These are phyloP conservation scores for Cyberlindnera japonica DNA, from an alignment of 805 yeast genomes.

Conservation along the genomic window DNA sequence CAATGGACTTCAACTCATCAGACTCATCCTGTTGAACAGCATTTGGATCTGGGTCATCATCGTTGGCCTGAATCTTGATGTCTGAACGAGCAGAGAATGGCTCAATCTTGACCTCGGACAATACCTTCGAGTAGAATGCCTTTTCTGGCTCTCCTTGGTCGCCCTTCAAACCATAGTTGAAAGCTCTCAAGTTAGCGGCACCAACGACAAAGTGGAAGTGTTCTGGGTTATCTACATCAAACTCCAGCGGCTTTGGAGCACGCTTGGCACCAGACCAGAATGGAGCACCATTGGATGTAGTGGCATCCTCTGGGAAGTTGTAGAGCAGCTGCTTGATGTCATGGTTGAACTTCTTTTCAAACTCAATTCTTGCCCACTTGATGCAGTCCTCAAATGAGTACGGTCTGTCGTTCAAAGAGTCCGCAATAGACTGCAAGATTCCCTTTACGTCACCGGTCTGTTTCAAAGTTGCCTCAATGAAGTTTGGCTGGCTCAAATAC, in stretches of 20 bases:
- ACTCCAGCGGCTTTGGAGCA: conserved; percentile 82
- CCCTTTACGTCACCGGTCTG: conserved; percentile 91
- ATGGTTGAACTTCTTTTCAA: conserved; percentile 78
- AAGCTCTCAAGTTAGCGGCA: conserved; percentile 90
- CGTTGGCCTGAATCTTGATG: conserved; percentile 77
- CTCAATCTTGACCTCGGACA: conserved; percentile 46
- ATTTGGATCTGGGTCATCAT: conserved; percentile 86
- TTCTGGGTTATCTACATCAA: conserved; percentile 70
- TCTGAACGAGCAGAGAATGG: conserved; percentile 75
- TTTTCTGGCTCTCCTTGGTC: conserved; percentile 50
- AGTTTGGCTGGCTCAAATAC: conserved; percentile 87
- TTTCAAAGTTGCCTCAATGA: conserved; percentile 85
- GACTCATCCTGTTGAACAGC: conserved; percentile 48
- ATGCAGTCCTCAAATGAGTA: conserved; percentile 89
- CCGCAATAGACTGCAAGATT: conserved; percentile 73
- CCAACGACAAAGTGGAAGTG: conserved; percentile 83
- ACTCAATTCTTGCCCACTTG: conserved; percentile 89
- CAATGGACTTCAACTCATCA: conserved; percentile 63
- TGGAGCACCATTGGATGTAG: conserved; percentile 83
- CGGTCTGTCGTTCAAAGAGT: conserved; percentile 77
- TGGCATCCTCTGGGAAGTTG: conserved; percentile 94
- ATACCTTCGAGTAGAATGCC: conserved; percentile 47
- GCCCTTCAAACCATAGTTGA: conserved; percentile 83
- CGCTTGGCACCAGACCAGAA: conserved; percentile 99
- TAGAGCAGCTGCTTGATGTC: conserved; percentile 87